Evolutionary conservation across 73 alveolate species (phyloP).

Genomic region (Paramecium tetraurelia): DNA sequence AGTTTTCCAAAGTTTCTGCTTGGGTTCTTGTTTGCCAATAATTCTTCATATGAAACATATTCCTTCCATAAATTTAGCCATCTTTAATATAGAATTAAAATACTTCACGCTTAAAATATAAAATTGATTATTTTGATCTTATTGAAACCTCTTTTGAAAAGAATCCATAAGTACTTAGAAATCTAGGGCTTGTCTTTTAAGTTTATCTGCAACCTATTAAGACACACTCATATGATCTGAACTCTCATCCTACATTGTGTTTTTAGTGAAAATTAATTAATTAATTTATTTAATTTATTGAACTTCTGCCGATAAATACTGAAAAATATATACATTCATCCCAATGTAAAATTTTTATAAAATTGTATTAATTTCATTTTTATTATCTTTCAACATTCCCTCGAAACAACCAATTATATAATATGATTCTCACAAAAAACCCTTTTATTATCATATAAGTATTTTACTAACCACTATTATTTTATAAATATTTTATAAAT

Average conservation of each 20-base stretch:
- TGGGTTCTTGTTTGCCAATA: neutral
- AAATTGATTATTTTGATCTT: neutral
- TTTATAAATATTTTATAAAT: too few relatives aligned
- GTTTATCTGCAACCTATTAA: neutral
- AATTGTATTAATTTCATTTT: neutral
- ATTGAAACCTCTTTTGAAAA: neutral
- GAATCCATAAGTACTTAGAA: neutral
- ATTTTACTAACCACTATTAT: neutral
- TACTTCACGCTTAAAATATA: conserved; percentile 2
- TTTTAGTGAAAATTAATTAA: neutral
- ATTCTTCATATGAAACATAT: neutral
- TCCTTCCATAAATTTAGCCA: conserved; percentile 19
- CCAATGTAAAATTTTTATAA: neutral
- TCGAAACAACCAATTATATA: neutral
- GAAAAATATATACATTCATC: neutral
- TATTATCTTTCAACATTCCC: neutral
- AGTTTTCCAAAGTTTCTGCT: neutral
- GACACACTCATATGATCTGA: neutral
- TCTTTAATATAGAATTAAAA: neutral
- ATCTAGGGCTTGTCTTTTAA: neutral
- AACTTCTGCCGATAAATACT: neutral
- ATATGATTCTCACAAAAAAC: neutral
- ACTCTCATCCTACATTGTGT: neutral
- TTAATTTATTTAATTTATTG: neutral
- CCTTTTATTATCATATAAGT: neutral